Evolutionary conservation across 495 filamentous ascomycete genomes (phyloP).

Genomic region (Daldinia grandis): DNA sequence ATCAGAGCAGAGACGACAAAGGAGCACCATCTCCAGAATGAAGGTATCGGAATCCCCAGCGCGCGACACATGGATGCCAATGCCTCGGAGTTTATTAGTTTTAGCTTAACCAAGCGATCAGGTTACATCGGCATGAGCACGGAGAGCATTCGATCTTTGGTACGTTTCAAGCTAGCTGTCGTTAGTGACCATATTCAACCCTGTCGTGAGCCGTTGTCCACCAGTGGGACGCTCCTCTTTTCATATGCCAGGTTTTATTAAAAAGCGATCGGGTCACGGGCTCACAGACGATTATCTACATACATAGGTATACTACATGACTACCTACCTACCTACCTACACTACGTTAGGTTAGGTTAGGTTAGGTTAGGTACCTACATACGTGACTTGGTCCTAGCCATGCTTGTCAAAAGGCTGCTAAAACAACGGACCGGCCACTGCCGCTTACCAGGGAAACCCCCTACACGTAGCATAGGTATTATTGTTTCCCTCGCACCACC

Average conservation of each 20-base stretch:
- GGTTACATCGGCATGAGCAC: constrained; percentile 44
- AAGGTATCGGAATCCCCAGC: constrained; percentile 32
- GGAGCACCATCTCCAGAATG: constrained; percentile 10
- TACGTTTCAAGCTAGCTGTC: constrained; percentile 44
- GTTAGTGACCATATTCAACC: constrained; percentile 42
- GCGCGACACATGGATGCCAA: constrained; percentile 34
- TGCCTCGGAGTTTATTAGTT: constrained; percentile 40
- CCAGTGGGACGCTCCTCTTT: constrained; percentile 42
- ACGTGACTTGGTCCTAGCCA: constrained; percentile 37
- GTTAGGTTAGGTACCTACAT: no score
- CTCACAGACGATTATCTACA: constrained; percentile 31
- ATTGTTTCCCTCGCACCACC: constrained; percentile 27
- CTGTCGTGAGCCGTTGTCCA: constrained; percentile 40
- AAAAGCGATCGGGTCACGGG: constrained; percentile 40
- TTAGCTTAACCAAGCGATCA: constrained; percentile 43
- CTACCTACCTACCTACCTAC: neutral
- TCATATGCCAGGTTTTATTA: constrained; percentile 47
- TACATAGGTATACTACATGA: neutral
- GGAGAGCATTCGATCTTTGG: constrained; percentile 44
- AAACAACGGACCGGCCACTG: constrained; percentile 42
- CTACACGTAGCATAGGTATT: constrained; percentile 31
- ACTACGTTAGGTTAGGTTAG: neutral
- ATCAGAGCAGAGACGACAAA: neutral
- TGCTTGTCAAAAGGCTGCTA: constrained; percentile 36
- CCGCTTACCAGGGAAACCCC: constrained; percentile 38